Evolutionary conservation across 495 filamentous ascomycete species (phyloP).

Genomic region (Chaetomium cochliodes): DNA sequence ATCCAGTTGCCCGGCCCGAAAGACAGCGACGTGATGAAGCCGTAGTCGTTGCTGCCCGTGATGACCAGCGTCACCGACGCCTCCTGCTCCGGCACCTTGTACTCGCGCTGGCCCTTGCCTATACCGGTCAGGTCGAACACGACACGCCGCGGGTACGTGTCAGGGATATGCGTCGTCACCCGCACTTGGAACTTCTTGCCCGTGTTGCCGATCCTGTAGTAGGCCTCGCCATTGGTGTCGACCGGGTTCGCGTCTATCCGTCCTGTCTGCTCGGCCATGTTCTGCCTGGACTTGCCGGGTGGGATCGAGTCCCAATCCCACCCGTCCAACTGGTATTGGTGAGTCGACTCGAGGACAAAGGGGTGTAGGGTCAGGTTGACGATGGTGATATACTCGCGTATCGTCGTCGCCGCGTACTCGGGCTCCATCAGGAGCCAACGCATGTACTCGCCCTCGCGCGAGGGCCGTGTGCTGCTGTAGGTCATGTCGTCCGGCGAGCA

Average conservation of each 20-base stretch:
- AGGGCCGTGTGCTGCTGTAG: too few species aligned
- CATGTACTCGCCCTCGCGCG: too few species aligned
- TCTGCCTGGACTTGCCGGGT: constrained; percentile 5
- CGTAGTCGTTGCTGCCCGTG: constrained; percentile 19
- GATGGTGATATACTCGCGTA: background rate
- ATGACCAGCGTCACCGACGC: constrained; percentile 10
- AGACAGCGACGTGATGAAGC: constrained; percentile 1
- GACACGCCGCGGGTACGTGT: background rate
- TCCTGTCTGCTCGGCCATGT: background rate
- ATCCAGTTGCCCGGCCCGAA: constrained; percentile 12
- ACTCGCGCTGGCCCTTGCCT: constrained; percentile 2
- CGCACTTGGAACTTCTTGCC: constrained; percentile 11
- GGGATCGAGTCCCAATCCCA: constrained; percentile 13
- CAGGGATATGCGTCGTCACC: background rate
- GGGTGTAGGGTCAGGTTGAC: constrained; percentile 10
- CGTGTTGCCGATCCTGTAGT: constrained; percentile 13
- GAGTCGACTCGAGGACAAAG: too few species aligned
- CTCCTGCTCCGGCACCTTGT: background rate
- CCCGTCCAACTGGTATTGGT: background rate
- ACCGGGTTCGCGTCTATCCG: background rate
- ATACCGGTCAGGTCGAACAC: constrained; percentile 7
- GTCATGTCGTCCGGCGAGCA: too few species aligned
- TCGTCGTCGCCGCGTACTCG: background rate
- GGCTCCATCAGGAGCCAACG: too few species aligned
- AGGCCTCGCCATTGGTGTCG: constrained; percentile 13